Base-by-base conservation (phyloP, 2,329 filamentous ascomycete species). In the Fusarium abutilonis region DNA sequence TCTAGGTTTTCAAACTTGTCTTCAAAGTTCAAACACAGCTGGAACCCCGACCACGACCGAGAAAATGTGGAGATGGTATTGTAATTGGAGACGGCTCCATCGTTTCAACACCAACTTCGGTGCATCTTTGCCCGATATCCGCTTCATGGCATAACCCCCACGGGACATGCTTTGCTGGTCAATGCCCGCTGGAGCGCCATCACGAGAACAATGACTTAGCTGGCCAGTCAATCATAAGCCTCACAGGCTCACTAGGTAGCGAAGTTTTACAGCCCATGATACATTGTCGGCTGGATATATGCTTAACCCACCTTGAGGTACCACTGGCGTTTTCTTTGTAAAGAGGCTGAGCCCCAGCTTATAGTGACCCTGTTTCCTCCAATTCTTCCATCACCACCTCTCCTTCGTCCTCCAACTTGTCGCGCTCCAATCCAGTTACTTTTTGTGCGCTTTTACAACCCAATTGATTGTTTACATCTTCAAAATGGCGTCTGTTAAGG, bases 401-500 rank as follows among this genome's bases (percentile, higher is more conserved):
- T 50, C 31, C 48, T 41, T 11, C 32, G 40, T 26, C 34, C 45
- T 39, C 13, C 47, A 14, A 28, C 43, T 19, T 40, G 28, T 39
- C 32, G 23, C 26, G 13, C 19, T 44, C 26, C 26, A 43, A n/a
- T 23, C 26, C 10, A 8, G 29, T 41, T 28, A 15, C 17, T 36
- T 23, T 40, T 29, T 17, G 36, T 41, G 31, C 42, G 35, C n/a
- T 14, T 4, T 32, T 15, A 9, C 13, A 15, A 21, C 9, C 29
- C 40, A 51, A 46, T 58, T 29, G 31, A 38, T 32, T 14, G 11
- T 36, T 21, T 23, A 23, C 29, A 34, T 15, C 40, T 39, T 31
- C 48, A 51, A 19, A 35, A 84, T 84, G 82, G 74, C 80, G 66
- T 77, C 78, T 66, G 82, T 82, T 57, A 80, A 77, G 64, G 73